Evolutionary conservation across 768 basidiomycete species (phyloP).

Genomic region (Termitomyces sp.): DNA sequence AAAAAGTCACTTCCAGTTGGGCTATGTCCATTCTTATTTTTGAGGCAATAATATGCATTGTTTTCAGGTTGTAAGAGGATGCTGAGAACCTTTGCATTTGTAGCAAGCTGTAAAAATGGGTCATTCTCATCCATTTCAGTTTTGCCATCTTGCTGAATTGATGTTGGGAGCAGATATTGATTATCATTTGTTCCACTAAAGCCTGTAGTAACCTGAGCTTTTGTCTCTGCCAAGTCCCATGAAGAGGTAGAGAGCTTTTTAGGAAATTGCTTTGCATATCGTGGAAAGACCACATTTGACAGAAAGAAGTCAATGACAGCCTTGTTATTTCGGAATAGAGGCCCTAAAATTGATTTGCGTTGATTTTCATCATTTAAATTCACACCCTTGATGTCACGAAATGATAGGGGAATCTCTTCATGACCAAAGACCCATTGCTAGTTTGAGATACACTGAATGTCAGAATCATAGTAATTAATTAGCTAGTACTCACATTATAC

Average conservation of each 20-base stretch:
- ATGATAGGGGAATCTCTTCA: conserved; percentile 19
- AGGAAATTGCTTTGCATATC: neutral
- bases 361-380: conserved; percentile 38
- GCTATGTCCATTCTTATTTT: conserved; percentile 12
- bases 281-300: neutral
- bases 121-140: neutral
- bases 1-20: conserved; percentile 22
- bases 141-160: neutral
- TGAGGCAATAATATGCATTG: conserved; percentile 20
- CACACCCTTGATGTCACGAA: conserved; percentile 30
- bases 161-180: neutral
- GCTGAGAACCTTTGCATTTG: neutral
- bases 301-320: conserved; percentile 26
- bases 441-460: neutral
- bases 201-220: neutral
- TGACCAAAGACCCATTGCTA: conserved; percentile 3
- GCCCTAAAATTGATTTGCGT: conserved; percentile 19
- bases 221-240: neutral
- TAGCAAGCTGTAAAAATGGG: neutral
- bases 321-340: conserved; percentile 30
- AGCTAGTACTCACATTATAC: neutral
- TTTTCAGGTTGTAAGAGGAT: neutral
- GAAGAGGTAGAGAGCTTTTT: neutral
- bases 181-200: neutral
- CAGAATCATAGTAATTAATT: neutral